These are phyloP conservation scores for Stevia rebaudiana DNA, from an alignment of 140 eudicot genomes.

Conservation along the genomic window DNA sequence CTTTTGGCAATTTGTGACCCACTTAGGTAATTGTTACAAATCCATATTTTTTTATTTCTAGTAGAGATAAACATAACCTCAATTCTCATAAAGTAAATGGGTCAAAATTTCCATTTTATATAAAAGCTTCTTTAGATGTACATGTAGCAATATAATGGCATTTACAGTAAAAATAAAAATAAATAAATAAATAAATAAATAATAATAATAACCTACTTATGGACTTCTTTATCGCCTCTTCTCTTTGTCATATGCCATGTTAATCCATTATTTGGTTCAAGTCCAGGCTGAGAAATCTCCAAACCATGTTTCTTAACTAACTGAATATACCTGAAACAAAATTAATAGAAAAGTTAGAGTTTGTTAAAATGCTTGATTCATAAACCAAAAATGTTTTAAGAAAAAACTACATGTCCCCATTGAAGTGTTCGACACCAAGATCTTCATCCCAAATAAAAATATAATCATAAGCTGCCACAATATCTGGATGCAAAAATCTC, in stretches of 20 bases:
- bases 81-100: too few species aligned
- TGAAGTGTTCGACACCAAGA: slow-evolving; percentile 78
- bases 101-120: too few species aligned
- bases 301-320: slow-evolving; percentile 74
- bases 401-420: slow-evolving; percentile 48
- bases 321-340: slow-evolving; percentile 40
- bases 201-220: slow-evolving; percentile 54
- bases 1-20: too few species aligned
- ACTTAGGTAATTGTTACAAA: too few species aligned
- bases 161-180: too few species aligned
- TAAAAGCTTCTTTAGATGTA: too few species aligned
- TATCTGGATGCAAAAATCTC: slow-evolving; percentile 80
- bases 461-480: slow-evolving; percentile 79
- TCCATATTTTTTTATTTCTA: too few species aligned
- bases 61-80: too few species aligned
- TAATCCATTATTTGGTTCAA: slow-evolving; percentile 84
- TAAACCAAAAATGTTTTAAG: too few species aligned
- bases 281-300: slow-evolving; percentile 96
- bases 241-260: slow-evolving; percentile 99
- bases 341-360: background rate
- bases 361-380: too few species aligned
- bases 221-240: slow-evolving; percentile 92
- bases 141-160: too few species aligned
- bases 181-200: background rate
- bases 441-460: slow-evolving; percentile 90